These are phyloP conservation scores for Eucalyptus caleyi DNA, from an alignment of 345 rosid species.

Conservation along the genomic window DNA sequence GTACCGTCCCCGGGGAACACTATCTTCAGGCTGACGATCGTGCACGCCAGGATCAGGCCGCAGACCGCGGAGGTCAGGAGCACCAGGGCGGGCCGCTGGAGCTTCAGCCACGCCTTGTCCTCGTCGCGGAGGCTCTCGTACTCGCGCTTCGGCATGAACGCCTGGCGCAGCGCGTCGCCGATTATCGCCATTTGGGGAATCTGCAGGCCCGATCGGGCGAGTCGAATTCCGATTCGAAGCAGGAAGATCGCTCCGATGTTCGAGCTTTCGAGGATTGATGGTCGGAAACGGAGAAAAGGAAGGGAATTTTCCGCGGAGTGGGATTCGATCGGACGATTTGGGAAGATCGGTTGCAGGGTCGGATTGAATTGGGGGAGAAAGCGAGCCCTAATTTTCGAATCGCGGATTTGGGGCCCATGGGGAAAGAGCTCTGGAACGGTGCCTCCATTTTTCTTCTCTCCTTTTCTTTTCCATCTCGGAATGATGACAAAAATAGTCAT, in stretches of 20 bases:
- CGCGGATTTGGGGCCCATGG: neutral
- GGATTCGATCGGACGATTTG: neutral
- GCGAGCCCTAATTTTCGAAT: neutral
- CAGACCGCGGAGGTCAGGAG: constrained; percentile 15
- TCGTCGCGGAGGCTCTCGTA: constrained; percentile 78
- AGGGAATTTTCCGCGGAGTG: neutral
- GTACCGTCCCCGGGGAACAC: constrained; percentile 55
- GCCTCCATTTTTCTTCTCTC: neutral
- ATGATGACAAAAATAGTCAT: neutral
- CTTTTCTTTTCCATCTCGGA: neutral
- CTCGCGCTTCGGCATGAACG: constrained; percentile 85
- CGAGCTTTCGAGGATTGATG: neutral
- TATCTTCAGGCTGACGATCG: constrained; percentile 60
- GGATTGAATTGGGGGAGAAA: neutral
- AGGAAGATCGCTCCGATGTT: neutral
- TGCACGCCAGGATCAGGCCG: constrained; percentile 32
- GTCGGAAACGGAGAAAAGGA: neutral
- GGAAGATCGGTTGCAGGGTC: neutral
- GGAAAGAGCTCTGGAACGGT: neutral
- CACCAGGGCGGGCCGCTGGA: constrained; percentile 41
- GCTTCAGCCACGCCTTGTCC: constrained; percentile 68
- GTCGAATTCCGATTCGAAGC: neutral
- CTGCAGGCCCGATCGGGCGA: neutral
- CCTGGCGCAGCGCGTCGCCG: constrained; percentile 80
- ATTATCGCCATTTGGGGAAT: constrained; percentile 48